A percentile compares a stretch with the other conserved stretches of the same genome.
These are phyloP conservation scores for Nicotiana noctiflora DNA, from an alignment of 257 asterid species.

Conservation along the genomic window DNA sequence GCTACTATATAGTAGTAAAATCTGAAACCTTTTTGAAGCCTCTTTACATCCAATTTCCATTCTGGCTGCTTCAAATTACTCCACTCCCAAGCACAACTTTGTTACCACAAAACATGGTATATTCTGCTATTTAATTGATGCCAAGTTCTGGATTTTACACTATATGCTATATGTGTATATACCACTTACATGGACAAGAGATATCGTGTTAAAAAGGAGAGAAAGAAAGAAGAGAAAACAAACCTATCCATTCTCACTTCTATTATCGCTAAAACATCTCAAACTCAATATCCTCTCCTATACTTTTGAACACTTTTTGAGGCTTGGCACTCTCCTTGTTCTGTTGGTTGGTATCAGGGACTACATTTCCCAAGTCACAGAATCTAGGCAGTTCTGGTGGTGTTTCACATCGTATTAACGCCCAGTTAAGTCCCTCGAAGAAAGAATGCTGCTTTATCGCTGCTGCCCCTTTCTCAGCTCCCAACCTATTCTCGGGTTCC, in stretches of 20 bases:
- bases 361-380: slow-evolving; percentile 32
- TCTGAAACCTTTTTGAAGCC: background rate
- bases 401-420: slow-evolving; percentile 56
- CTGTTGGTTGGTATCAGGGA: slow-evolving; percentile 9
- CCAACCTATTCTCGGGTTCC: slow-evolving; percentile 69
- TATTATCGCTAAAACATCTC: slow-evolving; percentile 30
- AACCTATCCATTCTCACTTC: background rate
- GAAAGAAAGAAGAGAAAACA: background rate
- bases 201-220: background rate
- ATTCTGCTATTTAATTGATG: background rate
- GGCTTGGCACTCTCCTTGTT: slow-evolving; percentile 23
- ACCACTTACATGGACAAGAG: background rate
- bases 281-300: slow-evolving; percentile 31
- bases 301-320: slow-evolving; percentile 20
- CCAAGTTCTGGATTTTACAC: slow-evolving; percentile 1
- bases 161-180: background rate
- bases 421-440: slow-evolving; percentile 79
- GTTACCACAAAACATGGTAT: background rate
- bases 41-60: background rate
- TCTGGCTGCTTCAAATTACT: background rate
- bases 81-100: background rate
- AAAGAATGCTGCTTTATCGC: slow-evolving; percentile 77
- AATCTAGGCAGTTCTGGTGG: slow-evolving; percentile 71
- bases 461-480: slow-evolving; percentile 63
- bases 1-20: background rate